These are phyloP conservation scores for Pythium plurisporium DNA, from an alignment of 352 stramenopile species.

Conservation along the genomic window DNA sequence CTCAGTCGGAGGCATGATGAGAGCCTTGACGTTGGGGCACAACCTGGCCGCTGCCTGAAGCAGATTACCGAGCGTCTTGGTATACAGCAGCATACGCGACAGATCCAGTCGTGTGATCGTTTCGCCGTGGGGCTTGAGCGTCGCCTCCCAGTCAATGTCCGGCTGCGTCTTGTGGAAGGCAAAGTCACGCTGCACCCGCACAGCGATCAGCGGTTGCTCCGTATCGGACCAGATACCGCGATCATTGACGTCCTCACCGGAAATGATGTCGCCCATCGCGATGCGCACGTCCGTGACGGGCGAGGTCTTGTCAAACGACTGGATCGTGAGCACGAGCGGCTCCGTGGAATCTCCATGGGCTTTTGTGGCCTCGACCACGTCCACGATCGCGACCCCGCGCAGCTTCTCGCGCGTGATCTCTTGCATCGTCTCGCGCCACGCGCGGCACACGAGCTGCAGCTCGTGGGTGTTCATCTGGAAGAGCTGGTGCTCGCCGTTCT, in stretches of 20 bases:
- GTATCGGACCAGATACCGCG: slow-evolving; percentile 7
- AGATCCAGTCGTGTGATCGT: slow-evolving; percentile 17
- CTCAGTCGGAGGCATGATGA: slow-evolving; percentile 16
- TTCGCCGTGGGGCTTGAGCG: slow-evolving; percentile 5
- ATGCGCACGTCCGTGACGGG: slow-evolving; percentile 14
- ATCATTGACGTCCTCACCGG: slow-evolving; percentile 11
- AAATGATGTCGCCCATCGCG: slow-evolving; percentile 17
- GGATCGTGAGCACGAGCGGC: slow-evolving; percentile 7
- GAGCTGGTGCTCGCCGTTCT: slow-evolving; percentile 8
- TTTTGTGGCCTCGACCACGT: slow-evolving; percentile 4
- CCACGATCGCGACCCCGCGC: slow-evolving; percentile 4
- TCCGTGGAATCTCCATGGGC: neutral
- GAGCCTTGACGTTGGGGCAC: slow-evolving; percentile 16
- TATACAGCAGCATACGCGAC: slow-evolving; percentile 20
- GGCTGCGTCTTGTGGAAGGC: slow-evolving; percentile 7
- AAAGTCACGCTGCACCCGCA: slow-evolving; percentile 4
- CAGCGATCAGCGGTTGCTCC: slow-evolving; percentile 14
- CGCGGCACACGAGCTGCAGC: slow-evolving; percentile 15
- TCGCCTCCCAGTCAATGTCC: slow-evolving; percentile 23
- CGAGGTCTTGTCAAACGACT: neutral
- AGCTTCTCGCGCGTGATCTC: slow-evolving; percentile 9
- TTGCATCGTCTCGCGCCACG: slow-evolving; percentile 10
- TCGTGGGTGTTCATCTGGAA: slow-evolving; percentile 9
- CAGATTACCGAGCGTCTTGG: slow-evolving; percentile 5
- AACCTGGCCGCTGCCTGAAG: slow-evolving; percentile 8